Evolutionary conservation across 441 rosid species (phyloP).

Genomic region (Aleurites moluccanus): DNA sequence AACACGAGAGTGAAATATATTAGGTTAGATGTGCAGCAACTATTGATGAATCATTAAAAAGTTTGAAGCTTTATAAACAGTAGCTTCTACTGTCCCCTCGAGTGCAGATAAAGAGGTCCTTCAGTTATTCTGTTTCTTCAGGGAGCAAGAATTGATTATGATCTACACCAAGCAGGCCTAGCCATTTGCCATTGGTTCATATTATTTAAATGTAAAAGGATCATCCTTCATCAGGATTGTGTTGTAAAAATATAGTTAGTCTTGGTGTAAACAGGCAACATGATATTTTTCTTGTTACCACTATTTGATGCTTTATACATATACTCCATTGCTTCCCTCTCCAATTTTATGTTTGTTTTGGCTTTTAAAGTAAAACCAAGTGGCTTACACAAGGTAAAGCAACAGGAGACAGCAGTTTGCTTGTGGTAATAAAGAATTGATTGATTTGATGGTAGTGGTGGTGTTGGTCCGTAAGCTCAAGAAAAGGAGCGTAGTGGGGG

Average conservation of each 20-base stretch:
- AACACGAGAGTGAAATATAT: neutral
- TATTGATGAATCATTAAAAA: neutral
- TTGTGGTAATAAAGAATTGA: no score
- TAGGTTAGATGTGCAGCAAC: neutral
- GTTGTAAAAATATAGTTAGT: conserved; percentile 21
- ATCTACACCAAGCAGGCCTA: neutral
- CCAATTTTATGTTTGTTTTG: neutral
- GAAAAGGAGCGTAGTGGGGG: no score
- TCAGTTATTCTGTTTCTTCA: neutral
- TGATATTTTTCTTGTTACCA: neutral
- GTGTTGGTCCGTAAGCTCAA: no score
- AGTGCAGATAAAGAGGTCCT: neutral
- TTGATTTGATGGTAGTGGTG: no score
- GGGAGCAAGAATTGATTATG: neutral
- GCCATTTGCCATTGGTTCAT: neutral
- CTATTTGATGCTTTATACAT: conserved; percentile 7
- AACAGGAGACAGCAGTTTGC: no score
- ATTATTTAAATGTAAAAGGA: no score
- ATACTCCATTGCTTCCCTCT: neutral
- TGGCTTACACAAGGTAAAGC: no score
- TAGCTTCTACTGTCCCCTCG: neutral
- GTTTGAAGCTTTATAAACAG: neutral
- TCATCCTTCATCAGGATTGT: neutral
- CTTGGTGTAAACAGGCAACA: conserved; percentile 6
- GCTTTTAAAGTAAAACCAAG: no score